Evolutionary conservation across 1,284 basidiomycete genomes (phyloP).

Genomic region (Ceratobasidium sp.): DNA sequence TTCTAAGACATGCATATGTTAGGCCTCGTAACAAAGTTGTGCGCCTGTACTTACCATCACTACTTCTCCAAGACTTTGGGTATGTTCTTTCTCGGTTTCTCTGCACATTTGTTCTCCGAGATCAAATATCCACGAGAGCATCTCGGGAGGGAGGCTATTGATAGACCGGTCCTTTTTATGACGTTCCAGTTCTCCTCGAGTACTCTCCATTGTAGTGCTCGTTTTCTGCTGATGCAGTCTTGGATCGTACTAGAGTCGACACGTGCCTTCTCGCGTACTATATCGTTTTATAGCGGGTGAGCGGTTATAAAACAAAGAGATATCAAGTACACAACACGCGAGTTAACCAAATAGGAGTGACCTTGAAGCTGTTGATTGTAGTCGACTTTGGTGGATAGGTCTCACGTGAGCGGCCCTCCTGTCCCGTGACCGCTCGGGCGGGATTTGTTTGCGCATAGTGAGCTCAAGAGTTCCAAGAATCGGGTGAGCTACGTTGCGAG

Average conservation of each 20-base stretch:
- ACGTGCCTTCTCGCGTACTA: background rate
- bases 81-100: background rate
- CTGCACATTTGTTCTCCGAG: conserved; percentile 9
- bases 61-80: conserved; percentile 2
- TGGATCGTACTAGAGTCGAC: conserved; percentile 1
- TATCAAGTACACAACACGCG: no score
- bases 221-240: conserved; percentile 6
- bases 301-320: no score
- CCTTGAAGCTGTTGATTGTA: no score
- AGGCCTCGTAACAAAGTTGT: no score
- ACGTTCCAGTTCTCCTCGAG: background rate
- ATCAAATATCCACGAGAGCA: conserved; percentile 19
- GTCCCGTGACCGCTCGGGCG: no score
- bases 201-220: no score
- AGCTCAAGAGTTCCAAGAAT: no score
- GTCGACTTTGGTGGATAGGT: no score
- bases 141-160: conserved; percentile 22
- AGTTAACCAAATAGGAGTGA: no score
- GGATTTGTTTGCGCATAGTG: no score
- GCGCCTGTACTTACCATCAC: background rate
- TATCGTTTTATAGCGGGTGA: no score
- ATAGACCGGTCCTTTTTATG: conserved; percentile 1
- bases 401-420: no score
- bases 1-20: background rate
- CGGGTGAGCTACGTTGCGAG: background rate